Conservation (phyloP, 2,329 filamentous ascomycete species). For the Scolecobasidium constrictum region DNA sequence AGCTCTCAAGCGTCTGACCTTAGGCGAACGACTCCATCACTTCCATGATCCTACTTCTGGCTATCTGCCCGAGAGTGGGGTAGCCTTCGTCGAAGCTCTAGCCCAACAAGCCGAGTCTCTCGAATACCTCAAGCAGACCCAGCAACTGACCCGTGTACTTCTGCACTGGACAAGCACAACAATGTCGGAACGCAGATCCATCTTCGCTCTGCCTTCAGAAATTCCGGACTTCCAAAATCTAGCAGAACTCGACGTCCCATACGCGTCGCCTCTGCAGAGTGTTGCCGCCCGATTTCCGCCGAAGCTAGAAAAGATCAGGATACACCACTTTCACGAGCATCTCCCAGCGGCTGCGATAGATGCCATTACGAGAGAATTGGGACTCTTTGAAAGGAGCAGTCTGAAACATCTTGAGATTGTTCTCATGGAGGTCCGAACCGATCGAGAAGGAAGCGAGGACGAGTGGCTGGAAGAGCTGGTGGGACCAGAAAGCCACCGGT, state of each 20-base stretch:
- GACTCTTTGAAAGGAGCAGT: not conserved
- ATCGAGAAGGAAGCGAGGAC: not conserved
- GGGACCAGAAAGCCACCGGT: not conserved
- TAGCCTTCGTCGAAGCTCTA: constrained; percentile 18
- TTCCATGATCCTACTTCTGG: constrained; percentile 15
- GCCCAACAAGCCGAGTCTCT: constrained; percentile 22
- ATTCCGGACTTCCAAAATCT: not conserved
- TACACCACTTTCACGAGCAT: not conserved
- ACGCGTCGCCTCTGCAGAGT: not conserved
- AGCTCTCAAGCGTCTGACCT: constrained; percentile 20
- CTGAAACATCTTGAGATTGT: not conserved
- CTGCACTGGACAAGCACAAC: not conserved
- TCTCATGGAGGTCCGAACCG: not conserved
- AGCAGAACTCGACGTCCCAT: not conserved
- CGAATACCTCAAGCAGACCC: constrained; percentile 16
- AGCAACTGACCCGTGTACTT: not conserved
- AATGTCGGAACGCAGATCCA: not conserved
- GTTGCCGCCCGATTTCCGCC: not conserved
- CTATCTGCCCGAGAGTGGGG: constrained; percentile 11
- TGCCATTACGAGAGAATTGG: not conserved
- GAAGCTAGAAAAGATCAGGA: not conserved
- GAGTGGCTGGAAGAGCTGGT: not conserved
- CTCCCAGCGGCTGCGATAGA: not conserved
- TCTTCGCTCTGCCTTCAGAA: not conserved
- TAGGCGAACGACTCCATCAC: constrained; percentile 21